These are phyloP conservation scores for Scopulariopsis brevicaulis DNA, from an alignment of 2,329 filamentous ascomycete species.

Conservation along the genomic window DNA sequence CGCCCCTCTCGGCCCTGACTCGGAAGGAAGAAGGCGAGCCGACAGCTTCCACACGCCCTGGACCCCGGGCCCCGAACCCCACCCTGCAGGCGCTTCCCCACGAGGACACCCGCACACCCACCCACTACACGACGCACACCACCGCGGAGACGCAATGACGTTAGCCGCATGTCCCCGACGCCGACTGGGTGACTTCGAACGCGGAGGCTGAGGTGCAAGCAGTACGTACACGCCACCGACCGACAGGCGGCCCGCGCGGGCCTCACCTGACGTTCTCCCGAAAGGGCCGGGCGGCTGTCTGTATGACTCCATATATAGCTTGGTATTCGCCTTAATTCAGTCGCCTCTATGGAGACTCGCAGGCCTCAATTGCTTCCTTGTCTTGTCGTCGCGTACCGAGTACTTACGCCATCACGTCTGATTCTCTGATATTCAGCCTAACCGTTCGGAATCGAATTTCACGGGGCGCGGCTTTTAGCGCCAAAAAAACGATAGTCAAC, in stretches of 20 bases:
- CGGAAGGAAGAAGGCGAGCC: too few relatives aligned
- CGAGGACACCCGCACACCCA: too few relatives aligned
- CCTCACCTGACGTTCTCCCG: not conserved
- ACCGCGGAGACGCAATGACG: not conserved
- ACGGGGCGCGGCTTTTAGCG: too few relatives aligned
- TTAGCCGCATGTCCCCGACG: not conserved
- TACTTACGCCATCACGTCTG: too few relatives aligned
- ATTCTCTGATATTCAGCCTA: too few relatives aligned
- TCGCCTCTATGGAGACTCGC: not conserved
- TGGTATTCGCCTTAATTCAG: not conserved
- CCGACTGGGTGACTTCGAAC: not conserved
- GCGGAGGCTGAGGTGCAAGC: not conserved
- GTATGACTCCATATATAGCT: not conserved
- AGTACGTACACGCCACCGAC: not conserved
- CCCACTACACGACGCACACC: too few relatives aligned
- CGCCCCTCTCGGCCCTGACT: too few relatives aligned
- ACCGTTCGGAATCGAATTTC: too few relatives aligned
- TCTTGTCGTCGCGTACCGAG: not conserved
- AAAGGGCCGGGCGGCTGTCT: not conserved
- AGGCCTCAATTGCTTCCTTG: not conserved
- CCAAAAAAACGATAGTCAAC: too few relatives aligned
- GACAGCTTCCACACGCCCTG: too few relatives aligned
- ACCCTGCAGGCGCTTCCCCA: too few relatives aligned
- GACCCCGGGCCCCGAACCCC: too few relatives aligned
- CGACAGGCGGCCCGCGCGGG: not conserved